Conservation (phyloP, 345 rosid species). For the Carallia pectinifolia region DNA sequence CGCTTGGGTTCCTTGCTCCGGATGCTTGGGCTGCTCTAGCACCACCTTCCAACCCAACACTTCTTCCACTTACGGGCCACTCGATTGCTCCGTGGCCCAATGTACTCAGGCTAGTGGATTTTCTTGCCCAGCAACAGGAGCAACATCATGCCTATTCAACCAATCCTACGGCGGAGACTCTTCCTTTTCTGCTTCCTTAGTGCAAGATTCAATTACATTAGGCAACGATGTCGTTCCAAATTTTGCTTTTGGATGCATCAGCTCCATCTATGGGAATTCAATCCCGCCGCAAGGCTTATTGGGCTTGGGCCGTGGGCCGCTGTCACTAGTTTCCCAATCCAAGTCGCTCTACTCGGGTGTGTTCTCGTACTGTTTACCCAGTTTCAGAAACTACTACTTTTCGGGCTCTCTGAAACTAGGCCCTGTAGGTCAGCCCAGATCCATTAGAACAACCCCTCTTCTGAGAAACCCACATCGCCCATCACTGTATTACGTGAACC, state of each 20-base stretch:
- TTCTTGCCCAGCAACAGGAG: constrained; percentile 55
- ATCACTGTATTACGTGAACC: constrained; percentile 77
- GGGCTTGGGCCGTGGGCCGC: constrained; percentile 84
- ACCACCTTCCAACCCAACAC: constrained; percentile 45
- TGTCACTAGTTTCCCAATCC: constrained; percentile 65
- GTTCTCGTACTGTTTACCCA: constrained; percentile 84
- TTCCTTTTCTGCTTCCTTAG: constrained; percentile 60
- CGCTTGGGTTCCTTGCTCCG: constrained; percentile 77
- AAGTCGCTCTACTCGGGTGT: constrained; percentile 62
- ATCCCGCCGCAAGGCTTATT: constrained; percentile 78
- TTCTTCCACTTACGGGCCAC: constrained; percentile 49
- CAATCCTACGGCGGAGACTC: constrained; percentile 87
- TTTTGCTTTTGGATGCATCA: constrained; percentile 67
- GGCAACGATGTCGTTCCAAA: constrained; percentile 46
- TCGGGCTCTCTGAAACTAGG: constrained; percentile 85
- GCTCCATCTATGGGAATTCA: constrained; percentile 49
- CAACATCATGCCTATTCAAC: constrained; percentile 58
- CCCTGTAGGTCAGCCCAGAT: constrained; percentile 61
- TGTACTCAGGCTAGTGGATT: constrained; percentile 69
- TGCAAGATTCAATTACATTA: constrained; percentile 53
- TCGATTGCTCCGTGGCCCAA: constrained; percentile 67
- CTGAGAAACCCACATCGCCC: constrained; percentile 70
- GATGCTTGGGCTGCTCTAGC: constrained; percentile 62
- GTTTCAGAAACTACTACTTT: constrained; percentile 73
- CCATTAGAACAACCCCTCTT: constrained; percentile 63